phyloP scores from a whole-genome alignment of 2,329 filamentous ascomycete genomes.

The Cyphellophora europaea region DNA sequence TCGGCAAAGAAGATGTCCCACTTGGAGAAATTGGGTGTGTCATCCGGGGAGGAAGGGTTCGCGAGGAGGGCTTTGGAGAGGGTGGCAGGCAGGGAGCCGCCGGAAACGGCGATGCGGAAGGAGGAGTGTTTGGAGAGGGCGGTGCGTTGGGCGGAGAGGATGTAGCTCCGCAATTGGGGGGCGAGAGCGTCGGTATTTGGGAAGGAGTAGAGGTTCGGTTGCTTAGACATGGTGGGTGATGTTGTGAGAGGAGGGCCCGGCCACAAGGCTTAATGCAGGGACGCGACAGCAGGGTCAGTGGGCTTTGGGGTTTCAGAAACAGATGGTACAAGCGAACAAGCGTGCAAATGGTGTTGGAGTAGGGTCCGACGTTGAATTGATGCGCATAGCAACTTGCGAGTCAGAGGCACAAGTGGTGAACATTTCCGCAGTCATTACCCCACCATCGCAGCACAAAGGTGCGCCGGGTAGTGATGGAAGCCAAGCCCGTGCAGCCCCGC shows the following conservation, averaged over 20 bases:
- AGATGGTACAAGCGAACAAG: neutral
- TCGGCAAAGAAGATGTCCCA: constrained; percentile 99
- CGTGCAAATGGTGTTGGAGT: neutral
- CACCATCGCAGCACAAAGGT: no score
- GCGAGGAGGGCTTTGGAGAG: constrained; percentile 75
- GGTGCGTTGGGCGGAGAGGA: constrained; percentile 71
- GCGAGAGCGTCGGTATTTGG: constrained; percentile 61
- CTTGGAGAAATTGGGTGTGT: constrained; percentile 64
- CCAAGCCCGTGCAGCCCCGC: no score
- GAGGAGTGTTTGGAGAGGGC: constrained; percentile 69
- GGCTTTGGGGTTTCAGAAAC: neutral
- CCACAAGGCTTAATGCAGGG: neutral
- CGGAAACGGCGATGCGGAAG: constrained; percentile 90
- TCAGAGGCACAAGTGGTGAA: neutral
- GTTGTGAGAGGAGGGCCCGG: neutral
- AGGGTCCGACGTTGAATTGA: neutral
- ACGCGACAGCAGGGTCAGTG: neutral
- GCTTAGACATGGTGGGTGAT: constrained; percentile 28
- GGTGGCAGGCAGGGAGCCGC: constrained; percentile 82
- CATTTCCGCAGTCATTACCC: no score
- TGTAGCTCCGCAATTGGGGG: constrained; percentile 66
- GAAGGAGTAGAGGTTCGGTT: constrained; percentile 69
- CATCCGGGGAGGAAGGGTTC: constrained; percentile 24
- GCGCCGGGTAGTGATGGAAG: no score
- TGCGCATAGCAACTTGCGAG: neutral